Base-by-base conservation (phyloP, 2,329 filamentous ascomycete genomes). In the Chrysoporthe puriensis region DNA sequence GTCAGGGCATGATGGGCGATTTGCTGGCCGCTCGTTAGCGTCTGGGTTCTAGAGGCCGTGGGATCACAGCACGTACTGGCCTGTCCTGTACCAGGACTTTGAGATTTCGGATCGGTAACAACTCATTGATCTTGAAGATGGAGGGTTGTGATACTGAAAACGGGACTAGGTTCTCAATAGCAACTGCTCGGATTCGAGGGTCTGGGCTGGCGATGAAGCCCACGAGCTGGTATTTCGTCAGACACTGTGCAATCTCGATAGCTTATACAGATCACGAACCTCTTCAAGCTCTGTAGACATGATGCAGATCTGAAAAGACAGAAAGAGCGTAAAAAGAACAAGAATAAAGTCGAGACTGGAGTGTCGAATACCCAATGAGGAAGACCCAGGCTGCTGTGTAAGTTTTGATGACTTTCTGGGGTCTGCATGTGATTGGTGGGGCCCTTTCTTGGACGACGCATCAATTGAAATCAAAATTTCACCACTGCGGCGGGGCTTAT, bases 191-290 rank as follows among this genome's bases (percentile, higher is more conserved):
- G 71, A 98, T 93, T 77, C 97, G 92, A 54, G 93, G 93, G 77
- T 96, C 97, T 69, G 92, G 92, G 81, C 97, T 91, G 79, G 92
- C 91, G 69, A 98, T 91, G 80, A 98, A 97, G 77, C 94, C 93
- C 70, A 97, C 93, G 64, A 97, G 88, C 93, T 97, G 43, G 16
- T 16, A 16, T 18, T 16, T 16, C 32, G 73, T 60, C 66, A 42
- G 36, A 57, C n/a, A 56, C 43, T 66, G 64, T 63, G 8, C 11
- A 4, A 26, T 50, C 5, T 32, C 6, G 21, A 40, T 13, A 9
- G 3, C 11, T 26, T 2, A 13, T 59, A 21, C 62, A 48, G n/a
- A 54, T 65, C 18, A 68, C 76, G 54, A 82, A 92, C 91, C 81
- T 94, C 91, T 81, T 93, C 90, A 57, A 94, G 78, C 82, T 94